Evolutionary conservation across 2,329 filamentous ascomycete species (phyloP), one percentile per base, ranked within the genome.

Genomic region (Ophiostoma ips): DNA sequence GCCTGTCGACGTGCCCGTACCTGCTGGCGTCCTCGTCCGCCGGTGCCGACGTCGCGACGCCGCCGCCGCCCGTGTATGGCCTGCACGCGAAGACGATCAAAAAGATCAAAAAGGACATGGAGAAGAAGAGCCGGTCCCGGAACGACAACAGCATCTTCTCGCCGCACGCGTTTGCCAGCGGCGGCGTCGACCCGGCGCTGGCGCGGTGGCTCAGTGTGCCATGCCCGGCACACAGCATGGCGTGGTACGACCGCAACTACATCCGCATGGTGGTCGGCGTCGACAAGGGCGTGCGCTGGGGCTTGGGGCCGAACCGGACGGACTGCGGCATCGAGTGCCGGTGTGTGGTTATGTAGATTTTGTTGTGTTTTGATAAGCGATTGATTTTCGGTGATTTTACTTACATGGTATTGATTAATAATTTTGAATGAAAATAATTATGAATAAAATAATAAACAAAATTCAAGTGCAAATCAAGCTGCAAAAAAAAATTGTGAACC

Each of bases 241-340:
- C 54, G 9, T 64, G 63, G 8, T 77, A 75, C 55, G 72, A 79
- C 56, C 62, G 62, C 38, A 74, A 77, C 58, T 54, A 58, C 48
- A 57, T 70, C 19, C 66, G 72, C 43, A 67, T 74, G 64, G 66
- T 78, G 43, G 56, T 66, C 41, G 56, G 61, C 28, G 65, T 72
- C 57, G 63, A 63, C 19, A 63, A 65, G 50, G 70, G 70, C 18
- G 55, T 73, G 40, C 70, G 71, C 40, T 68, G 71, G 64, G 74
- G 75, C 1, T 46, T 61, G 11, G 74, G 74, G 1, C 70, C 71
- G 5, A 62, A 59, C 48, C 61, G 55, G 53, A 43, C 53, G 18
- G 67, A 70, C 44, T 54, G 60, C 1, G 68, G 69, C 15, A 51
- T 66, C 35, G 67, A 71, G 53, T 37, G 61, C 15, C 24, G 16